Percentiles rank a stretch among this genome's conserved stretches.
Evolutionary conservation across 176 grass and related monocot species (phyloP).

Genomic region (Oryza longistaminata): DNA sequence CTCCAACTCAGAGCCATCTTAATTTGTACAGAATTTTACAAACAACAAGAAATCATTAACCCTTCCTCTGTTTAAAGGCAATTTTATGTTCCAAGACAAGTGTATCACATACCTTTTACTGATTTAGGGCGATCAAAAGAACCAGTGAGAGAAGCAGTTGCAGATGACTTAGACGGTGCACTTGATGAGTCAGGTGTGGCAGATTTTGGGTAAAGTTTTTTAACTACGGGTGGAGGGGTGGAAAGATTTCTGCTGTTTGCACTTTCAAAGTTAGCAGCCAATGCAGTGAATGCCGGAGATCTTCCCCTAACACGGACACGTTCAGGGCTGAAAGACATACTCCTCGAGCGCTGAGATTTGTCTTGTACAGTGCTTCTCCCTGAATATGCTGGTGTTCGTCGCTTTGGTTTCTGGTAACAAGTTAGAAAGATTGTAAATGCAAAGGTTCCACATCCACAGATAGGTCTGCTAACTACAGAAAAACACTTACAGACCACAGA

Average conservation of each 20-base stretch:
- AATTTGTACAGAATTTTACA: slow-evolving; percentile 29
- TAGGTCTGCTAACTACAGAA: background rate
- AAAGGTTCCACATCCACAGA: background rate
- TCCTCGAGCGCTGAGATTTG: slow-evolving; percentile 84
- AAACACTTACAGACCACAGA: background rate
- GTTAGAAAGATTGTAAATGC: slow-evolving; percentile 1
- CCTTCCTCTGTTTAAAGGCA: background rate
- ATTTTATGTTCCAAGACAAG: slow-evolving; percentile 8
- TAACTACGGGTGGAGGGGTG: slow-evolving; percentile 78
- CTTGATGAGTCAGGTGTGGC: slow-evolving; percentile 52
- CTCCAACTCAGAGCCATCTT: slow-evolving; percentile 40
- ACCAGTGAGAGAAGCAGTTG: slow-evolving; percentile 38
- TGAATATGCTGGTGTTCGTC: slow-evolving; percentile 45
- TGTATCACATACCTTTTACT: slow-evolving; percentile 59
- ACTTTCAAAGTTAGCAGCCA: slow-evolving; percentile 92
- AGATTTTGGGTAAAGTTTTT: slow-evolving; percentile 87
- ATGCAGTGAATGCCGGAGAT: slow-evolving; percentile 84
- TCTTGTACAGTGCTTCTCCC: slow-evolving; percentile 70
- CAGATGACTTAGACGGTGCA: slow-evolving; percentile 55
- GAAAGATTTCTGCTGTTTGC: slow-evolving; percentile 77
- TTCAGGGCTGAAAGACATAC: slow-evolving; percentile 88
- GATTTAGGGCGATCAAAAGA: slow-evolving; percentile 62
- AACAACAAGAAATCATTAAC: slow-evolving; percentile 24
- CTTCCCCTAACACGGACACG: slow-evolving; percentile 78
- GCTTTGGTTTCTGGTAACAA: slow-evolving; percentile 70